These are phyloP conservation scores for Mucor ambiguus DNA, from an alignment of 371 early-diverging fungal genomes.

Conservation along the genomic window DNA sequence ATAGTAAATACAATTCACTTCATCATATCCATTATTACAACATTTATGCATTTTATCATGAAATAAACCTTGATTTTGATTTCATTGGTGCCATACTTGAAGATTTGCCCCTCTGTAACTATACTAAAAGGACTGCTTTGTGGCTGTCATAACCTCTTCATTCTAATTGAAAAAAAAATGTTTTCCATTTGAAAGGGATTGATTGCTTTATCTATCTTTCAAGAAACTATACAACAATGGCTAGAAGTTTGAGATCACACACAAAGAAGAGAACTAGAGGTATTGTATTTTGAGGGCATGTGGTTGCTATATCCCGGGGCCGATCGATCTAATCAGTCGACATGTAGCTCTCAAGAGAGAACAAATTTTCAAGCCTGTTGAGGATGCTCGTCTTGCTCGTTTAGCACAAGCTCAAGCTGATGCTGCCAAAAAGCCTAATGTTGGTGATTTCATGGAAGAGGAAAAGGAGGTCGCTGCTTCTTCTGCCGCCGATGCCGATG, in stretches of 20 bases:
- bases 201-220: conserved; percentile 2
- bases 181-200: not conserved
- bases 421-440: conserved; percentile 42
- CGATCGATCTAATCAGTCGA: not conserved
- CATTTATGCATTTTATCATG: not conserved
- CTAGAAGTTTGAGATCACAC: conserved; percentile 48
- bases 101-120: not conserved
- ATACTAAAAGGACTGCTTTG: conserved; percentile 14
- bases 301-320: not conserved
- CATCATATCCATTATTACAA: not conserved
- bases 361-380: conserved; percentile 45
- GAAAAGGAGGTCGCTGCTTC: conserved; percentile 18
- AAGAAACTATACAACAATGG: conserved; percentile 28
- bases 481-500: not conserved
- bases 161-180: conserved; percentile 9
- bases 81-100: not conserved
- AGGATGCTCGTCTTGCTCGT: conserved; percentile 47
- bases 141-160: conserved; percentile 2
- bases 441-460: conserved; percentile 35
- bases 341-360: conserved; percentile 48
- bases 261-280: conserved; percentile 47
- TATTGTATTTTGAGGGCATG: conserved; percentile 11
- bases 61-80: not conserved
- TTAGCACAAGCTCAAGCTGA: conserved; percentile 51
- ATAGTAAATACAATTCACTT: not conserved